Conservation (phyloP, 1,139 yeast genomes). For the Debaryomycetaceae sp. region DNA sequence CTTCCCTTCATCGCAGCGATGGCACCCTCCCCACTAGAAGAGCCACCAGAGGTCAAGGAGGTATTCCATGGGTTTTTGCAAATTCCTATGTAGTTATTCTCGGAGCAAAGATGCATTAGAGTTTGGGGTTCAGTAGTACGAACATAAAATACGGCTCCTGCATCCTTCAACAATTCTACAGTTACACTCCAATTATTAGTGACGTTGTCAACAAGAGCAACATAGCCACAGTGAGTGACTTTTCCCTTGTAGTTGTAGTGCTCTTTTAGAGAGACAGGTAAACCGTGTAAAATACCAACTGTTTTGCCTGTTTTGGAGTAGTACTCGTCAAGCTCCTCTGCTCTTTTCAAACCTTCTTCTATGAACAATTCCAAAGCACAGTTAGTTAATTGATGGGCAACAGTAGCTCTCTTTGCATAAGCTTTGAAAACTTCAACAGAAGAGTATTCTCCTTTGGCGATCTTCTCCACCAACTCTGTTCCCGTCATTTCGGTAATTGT, state of each 20-base stretch:
- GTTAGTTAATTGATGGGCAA: conserved; percentile 32
- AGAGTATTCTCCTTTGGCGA: conserved; percentile 30
- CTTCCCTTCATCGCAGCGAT: conserved; percentile 21
- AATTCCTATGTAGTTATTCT: conserved; percentile 48
- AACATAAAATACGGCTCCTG: conserved; percentile 15
- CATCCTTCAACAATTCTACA: conserved; percentile 1
- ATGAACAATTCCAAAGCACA: conserved; percentile 32
- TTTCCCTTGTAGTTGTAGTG: conserved; percentile 14
- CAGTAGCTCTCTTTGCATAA: conserved; percentile 46
- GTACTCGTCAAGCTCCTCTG: conserved; percentile 25
- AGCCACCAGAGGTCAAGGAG: conserved; percentile 48
- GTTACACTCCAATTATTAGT: conserved; percentile 2
- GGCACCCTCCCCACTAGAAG: conserved; percentile 26
- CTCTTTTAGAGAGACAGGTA: conserved; percentile 24
- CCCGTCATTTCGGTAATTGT: conserved; percentile 39
- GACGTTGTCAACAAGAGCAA: conserved; percentile 11
- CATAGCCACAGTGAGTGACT: conserved; percentile 19
- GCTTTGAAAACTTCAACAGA: conserved; percentile 48
- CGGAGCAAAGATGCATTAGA: conserved; percentile 53
- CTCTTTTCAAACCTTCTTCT: conserved; percentile 31
- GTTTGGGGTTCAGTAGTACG: conserved; percentile 57
- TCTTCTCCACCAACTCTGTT: conserved; percentile 26
- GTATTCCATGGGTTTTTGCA: conserved; percentile 55
- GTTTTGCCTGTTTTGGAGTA: conserved; percentile 9
- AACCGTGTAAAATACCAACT: conserved; percentile 18